phyloP scores from a whole-genome alignment of 371 early-diverging fungal species.

The Thermomucor indicae-seudaticae region DNA sequence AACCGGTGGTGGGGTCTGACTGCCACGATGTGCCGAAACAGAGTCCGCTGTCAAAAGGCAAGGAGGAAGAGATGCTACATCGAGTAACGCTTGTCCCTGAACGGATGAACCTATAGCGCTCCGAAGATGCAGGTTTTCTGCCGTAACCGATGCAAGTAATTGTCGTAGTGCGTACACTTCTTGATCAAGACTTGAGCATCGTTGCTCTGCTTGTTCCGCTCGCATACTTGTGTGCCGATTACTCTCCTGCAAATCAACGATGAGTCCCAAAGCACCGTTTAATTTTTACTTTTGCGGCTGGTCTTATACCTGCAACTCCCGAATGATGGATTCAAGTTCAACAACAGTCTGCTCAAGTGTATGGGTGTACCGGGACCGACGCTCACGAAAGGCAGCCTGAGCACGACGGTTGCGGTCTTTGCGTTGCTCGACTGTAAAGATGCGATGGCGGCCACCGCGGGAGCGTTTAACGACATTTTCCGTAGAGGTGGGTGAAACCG shows the following conservation, averaged over 20 bases:
- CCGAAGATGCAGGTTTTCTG: conserved; percentile 7
- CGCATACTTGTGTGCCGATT: conserved; percentile 9
- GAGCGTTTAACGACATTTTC: background rate
- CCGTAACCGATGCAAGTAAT: background rate
- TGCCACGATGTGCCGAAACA: no score
- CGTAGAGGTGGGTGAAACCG: no score
- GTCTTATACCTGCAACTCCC: conserved; percentile 8
- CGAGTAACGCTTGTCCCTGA: no score
- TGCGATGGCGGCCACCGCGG: conserved; percentile 7
- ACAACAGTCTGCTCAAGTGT: conserved; percentile 8
- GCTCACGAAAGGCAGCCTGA: conserved; percentile 22
- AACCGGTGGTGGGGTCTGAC: no score
- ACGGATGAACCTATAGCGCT: no score
- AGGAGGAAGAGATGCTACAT: no score
- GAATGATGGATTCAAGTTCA: conserved; percentile 6
- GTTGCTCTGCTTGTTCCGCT: conserved; percentile 10
- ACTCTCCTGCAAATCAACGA: conserved; percentile 7
- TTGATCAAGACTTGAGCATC: background rate
- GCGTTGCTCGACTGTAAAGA: conserved; percentile 8
- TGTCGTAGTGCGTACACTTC: conserved; percentile 1
- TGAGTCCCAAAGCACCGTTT: no score
- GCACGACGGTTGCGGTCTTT: conserved; percentile 15
- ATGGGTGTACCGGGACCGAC: conserved; percentile 14
- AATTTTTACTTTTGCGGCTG: background rate
- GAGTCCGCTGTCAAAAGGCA: no score